Conservation (phyloP, 179 eudicot genomes). For the Beta macrorhiza region DNA sequence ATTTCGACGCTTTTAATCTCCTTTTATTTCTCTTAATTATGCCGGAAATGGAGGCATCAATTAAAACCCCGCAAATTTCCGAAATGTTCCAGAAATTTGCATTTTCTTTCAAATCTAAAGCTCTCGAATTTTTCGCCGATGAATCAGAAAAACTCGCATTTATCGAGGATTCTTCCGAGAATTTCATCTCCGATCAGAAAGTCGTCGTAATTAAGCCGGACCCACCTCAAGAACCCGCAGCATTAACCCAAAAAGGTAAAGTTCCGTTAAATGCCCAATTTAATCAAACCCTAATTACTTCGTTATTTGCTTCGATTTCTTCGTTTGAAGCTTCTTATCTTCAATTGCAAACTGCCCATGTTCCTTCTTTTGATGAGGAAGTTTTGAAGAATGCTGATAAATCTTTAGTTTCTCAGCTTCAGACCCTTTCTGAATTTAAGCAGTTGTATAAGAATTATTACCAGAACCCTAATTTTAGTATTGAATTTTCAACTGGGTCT, state of each 20-base stretch:
- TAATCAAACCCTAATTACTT: constrained; percentile 50
- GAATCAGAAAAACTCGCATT: constrained; percentile 43
- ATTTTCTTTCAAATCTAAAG: constrained; percentile 78
- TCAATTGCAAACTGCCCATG: constrained; percentile 83
- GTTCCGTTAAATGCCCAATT: constrained; percentile 38
- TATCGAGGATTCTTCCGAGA: constrained; percentile 47
- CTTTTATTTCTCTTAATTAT: constrained; percentile 9
- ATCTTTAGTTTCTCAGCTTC: constrained; percentile 59
- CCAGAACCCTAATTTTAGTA: constrained; percentile 38
- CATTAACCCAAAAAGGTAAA: constrained; percentile 33
- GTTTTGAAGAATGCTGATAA: constrained; percentile 57
- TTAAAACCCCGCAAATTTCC: constrained; percentile 68
- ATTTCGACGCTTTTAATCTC: constrained; percentile 6
- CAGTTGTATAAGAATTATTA: constrained; percentile 47
- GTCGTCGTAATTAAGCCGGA: constrained; percentile 59
- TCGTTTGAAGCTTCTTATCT: constrained; percentile 88
- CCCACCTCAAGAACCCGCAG: constrained; percentile 17
- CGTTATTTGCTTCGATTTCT: constrained; percentile 70
- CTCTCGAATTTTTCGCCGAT: constrained; percentile 75
- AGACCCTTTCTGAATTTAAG: constrained; percentile 63
- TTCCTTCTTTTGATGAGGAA: constrained; percentile 56
- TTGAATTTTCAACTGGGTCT: constrained; percentile 62
- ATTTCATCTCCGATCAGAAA: constrained; percentile 46
- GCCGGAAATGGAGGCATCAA: constrained; percentile 50
- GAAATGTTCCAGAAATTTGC: constrained; percentile 89